phyloP scores from a whole-genome alignment of 2,329 filamentous ascomycete species.

The Alternaria brassicae region DNA sequence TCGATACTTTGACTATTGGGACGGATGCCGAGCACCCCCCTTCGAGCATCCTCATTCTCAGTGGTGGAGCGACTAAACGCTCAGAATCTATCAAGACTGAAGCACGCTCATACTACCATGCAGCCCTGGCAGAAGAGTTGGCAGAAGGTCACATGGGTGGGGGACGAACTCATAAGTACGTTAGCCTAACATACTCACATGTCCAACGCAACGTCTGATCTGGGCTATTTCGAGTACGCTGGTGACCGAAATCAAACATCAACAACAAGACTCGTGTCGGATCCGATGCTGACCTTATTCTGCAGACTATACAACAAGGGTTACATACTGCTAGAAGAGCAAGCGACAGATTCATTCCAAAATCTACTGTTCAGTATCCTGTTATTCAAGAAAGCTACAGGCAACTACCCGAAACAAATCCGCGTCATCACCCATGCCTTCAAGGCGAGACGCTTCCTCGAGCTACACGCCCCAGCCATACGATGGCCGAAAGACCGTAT shows the following conservation, averaged over 20 bases:
- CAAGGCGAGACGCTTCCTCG: constrained; percentile 54
- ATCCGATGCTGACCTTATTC: background rate
- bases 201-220: too few species aligned
- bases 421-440: constrained; percentile 58
- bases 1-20: constrained; percentile 59
- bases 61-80: constrained; percentile 64
- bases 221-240: too few species aligned
- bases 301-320: constrained; percentile 41
- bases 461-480: constrained; percentile 52
- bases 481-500: constrained; percentile 53
- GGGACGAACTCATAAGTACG: constrained; percentile 26
- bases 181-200: background rate
- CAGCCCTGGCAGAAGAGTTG: constrained; percentile 37
- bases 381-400: constrained; percentile 54
- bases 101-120: constrained; percentile 47
- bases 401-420: constrained; percentile 51
- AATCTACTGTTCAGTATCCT: constrained; percentile 82
- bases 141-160: constrained; percentile 33
- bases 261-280: too few species aligned
- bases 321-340: constrained; percentile 68
- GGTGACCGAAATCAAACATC: too few species aligned
- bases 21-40: constrained; percentile 49
- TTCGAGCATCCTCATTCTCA: constrained; percentile 68
- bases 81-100: constrained; percentile 43
- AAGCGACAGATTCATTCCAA: constrained; percentile 83